Evolutionary conservation across 2,329 filamentous ascomycete species (phyloP).

Genomic region (Lomentospora prolificans): DNA sequence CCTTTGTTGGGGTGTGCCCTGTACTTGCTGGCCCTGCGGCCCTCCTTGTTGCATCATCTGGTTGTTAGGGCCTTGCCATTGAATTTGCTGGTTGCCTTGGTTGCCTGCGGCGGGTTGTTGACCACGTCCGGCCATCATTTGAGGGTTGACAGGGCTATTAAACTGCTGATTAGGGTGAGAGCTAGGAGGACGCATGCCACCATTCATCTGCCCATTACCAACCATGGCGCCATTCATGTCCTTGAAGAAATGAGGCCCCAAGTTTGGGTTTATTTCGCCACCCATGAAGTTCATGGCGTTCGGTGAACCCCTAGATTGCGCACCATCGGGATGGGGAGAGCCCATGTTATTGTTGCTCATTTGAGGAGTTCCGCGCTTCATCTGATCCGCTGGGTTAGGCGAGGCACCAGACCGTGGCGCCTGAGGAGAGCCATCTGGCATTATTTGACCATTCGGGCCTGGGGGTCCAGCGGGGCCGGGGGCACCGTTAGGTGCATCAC

Average conservation of each 20-base stretch:
- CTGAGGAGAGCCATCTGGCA: slow-evolving; percentile 62
- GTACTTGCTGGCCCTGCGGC: slow-evolving; percentile 36
- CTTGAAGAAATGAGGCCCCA: slow-evolving; percentile 52
- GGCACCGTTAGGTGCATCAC: slow-evolving; percentile 43
- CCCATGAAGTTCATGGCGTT: slow-evolving; percentile 55
- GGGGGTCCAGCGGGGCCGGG: slow-evolving; percentile 42
- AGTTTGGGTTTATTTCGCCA: slow-evolving; percentile 51
- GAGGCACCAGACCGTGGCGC: slow-evolving; percentile 60
- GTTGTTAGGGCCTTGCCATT: slow-evolving; percentile 30
- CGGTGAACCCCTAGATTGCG: slow-evolving; percentile 56
- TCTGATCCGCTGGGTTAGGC: slow-evolving; percentile 67
- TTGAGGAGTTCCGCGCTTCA: slow-evolving; percentile 69
- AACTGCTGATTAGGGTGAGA: slow-evolving; percentile 53
- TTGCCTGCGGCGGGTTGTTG: slow-evolving; percentile 19
- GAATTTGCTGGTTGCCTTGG: slow-evolving; percentile 20
- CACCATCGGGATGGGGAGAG: slow-evolving; percentile 63
- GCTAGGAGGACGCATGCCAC: slow-evolving; percentile 59
- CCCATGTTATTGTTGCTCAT: slow-evolving; percentile 56
- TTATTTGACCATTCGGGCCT: slow-evolving; percentile 50
- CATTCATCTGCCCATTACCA: slow-evolving; percentile 44
- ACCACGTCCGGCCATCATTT: slow-evolving; percentile 45
- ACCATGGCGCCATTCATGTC: slow-evolving; percentile 46
- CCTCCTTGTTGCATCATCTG: slow-evolving; percentile 27
- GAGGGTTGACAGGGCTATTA: slow-evolving; percentile 49
- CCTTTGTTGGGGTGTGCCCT: slow-evolving; percentile 64